A percentile compares a stretch with the other conserved stretches of the same genome.
Conservation (phyloP, 2,329 filamentous ascomycete species). For the Diaporthe nobilis region DNA sequence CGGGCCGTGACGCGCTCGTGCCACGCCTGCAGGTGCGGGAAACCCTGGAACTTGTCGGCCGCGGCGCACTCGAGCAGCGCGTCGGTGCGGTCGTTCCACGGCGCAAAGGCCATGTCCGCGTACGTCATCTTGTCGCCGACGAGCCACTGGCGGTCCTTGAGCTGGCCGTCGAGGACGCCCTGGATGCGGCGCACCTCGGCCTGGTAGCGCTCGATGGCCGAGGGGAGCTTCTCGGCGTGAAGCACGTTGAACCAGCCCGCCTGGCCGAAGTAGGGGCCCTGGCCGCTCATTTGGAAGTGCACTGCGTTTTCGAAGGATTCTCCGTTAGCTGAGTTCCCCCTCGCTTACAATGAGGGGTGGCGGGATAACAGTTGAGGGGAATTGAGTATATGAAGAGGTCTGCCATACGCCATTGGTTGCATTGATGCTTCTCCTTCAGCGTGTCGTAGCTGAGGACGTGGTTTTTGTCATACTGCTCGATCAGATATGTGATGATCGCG, state of each 20-base stretch:
- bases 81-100: slow-evolving; percentile 42
- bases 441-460: slow-evolving; percentile 52
- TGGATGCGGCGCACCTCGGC: slow-evolving; percentile 62
- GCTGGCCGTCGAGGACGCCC: slow-evolving; percentile 58
- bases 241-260: slow-evolving; percentile 53
- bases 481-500: slow-evolving; percentile 61
- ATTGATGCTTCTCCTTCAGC: slow-evolving; percentile 51
- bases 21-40: slow-evolving; percentile 43
- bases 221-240: slow-evolving; percentile 58
- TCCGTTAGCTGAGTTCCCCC: slow-evolving; percentile 1
- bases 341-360: no score
- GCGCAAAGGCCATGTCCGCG: slow-evolving; percentile 45
- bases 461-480: slow-evolving; percentile 56
- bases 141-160: slow-evolving; percentile 54
- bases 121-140: slow-evolving; percentile 57
- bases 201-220: slow-evolving; percentile 61
- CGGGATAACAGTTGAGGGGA: background rate
- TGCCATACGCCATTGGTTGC: slow-evolving; percentile 49
- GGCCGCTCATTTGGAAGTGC: slow-evolving; percentile 58
- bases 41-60: slow-evolving; percentile 40
- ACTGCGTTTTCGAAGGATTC: slow-evolving; percentile 41
- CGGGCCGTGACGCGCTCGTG: slow-evolving; percentile 43
- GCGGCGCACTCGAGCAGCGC: slow-evolving; percentile 9
- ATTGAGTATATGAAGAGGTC: background rate
- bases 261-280: slow-evolving; percentile 61